Percentiles rank a stretch among this genome's conserved stretches.
Evolutionary conservation across 2,329 filamentous ascomycete species (phyloP).

Genomic region (Thelonectria rubi): DNA sequence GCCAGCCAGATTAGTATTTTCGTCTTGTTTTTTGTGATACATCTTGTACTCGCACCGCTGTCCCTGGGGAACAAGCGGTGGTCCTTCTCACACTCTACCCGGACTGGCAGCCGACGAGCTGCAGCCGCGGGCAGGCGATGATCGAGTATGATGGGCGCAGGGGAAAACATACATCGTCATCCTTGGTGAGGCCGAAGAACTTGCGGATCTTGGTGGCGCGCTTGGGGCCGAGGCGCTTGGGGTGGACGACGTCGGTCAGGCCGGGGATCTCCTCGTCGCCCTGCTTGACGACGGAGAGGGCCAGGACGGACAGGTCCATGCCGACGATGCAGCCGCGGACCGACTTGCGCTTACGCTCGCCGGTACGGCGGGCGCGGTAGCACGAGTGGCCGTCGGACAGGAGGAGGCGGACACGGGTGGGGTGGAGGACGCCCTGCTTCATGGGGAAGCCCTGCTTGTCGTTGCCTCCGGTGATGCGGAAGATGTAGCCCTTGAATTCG

Average conservation of each 20-base stretch:
- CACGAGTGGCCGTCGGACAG: constrained; percentile 97
- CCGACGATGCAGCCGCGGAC: constrained; percentile 99
- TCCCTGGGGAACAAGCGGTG: constrained; percentile 28
- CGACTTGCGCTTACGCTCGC: constrained; percentile 99
- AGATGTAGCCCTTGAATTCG: constrained; percentile 99
- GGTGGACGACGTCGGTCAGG: constrained; percentile 96
- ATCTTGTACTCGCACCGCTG: constrained; percentile 38
- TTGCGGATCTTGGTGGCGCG: constrained; percentile 99
- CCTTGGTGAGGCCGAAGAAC: constrained; percentile 99
- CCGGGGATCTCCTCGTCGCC: constrained; percentile 94
- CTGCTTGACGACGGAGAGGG: constrained; percentile 97
- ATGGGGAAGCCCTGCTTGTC: constrained; percentile 99
- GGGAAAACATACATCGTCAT: constrained; percentile 94
- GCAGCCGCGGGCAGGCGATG: constrained; percentile 75
- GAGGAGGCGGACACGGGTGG: constrained; percentile 97
- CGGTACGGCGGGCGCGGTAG: constrained; percentile 97
- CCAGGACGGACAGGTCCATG: constrained; percentile 93
- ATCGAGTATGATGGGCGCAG: constrained; percentile 64
- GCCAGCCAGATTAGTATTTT: constrained; percentile 51
- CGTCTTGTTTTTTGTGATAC: constrained; percentile 26
- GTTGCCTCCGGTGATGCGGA: constrained; percentile 99
- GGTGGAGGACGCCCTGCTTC: constrained; percentile 99
- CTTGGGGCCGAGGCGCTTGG: constrained; percentile 99
- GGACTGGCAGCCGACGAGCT: constrained; percentile 54
- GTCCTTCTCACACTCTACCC: constrained; percentile 69